phyloP scores from a whole-genome alignment of 768 basidiomycete genomes.

The Tylopilus vinaceipallidus region DNA sequence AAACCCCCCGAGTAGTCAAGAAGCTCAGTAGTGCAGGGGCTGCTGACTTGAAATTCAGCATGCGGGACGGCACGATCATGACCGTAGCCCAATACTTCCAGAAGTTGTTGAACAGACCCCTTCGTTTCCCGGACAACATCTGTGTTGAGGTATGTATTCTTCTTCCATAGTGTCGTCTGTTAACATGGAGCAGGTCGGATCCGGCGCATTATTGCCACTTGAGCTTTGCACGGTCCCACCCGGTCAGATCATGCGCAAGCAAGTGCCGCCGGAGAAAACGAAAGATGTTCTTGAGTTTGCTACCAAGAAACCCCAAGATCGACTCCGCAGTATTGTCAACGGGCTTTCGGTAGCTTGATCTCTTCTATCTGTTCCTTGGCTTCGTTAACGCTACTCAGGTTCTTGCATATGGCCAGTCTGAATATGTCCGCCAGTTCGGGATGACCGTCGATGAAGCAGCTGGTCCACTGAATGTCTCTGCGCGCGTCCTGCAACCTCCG shows the following conservation, averaged over 20 bases:
- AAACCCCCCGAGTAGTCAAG: conserved; percentile 59
- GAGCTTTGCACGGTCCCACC: conserved; percentile 61
- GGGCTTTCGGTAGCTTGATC: conserved; percentile 47
- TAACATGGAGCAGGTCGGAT: conserved; percentile 46
- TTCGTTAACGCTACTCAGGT: conserved; percentile 36
- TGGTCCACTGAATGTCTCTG: conserved; percentile 56
- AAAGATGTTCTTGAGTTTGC: conserved; percentile 64
- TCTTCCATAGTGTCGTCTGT: conserved; percentile 18
- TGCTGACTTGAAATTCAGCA: conserved; percentile 48
- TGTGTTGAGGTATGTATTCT: conserved; percentile 60
- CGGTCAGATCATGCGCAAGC: conserved; percentile 72
- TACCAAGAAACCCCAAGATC: conserved; percentile 57
- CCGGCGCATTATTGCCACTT: conserved; percentile 61
- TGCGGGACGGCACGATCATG: conserved; percentile 53
- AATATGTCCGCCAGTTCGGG: conserved; percentile 73
- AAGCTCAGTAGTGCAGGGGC: conserved; percentile 57
- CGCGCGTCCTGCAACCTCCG: conserved; percentile 63
- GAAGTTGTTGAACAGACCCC: conserved; percentile 46
- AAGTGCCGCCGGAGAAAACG: conserved; percentile 66
- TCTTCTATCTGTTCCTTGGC: neutral
- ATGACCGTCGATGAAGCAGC: conserved; percentile 53
- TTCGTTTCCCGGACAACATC: conserved; percentile 60
- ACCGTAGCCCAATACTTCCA: conserved; percentile 66
- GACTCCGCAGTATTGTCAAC: conserved; percentile 51
- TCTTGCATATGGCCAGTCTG: conserved; percentile 67